Percentiles rank a stretch among this genome's conserved stretches.
These are phyloP conservation scores for Wolfiporia cocos DNA, from an alignment of 1,284 basidiomycete genomes.

Conservation along the genomic window DNA sequence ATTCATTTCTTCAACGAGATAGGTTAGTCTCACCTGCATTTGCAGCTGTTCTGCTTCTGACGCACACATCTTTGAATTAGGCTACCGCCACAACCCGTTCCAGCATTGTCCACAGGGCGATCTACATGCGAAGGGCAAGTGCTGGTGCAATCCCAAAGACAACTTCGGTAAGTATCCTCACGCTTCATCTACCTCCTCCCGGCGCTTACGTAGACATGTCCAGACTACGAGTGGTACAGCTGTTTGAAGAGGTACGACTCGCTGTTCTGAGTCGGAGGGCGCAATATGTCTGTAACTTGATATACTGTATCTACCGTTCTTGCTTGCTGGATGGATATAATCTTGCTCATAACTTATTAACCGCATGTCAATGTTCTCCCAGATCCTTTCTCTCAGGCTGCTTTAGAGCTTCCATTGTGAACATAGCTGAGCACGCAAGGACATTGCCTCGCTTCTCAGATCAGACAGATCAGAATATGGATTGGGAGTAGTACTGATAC, in stretches of 20 bases:
- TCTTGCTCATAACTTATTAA: too few relatives aligned
- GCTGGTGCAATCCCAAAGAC: constrained; percentile 35
- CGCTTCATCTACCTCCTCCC: constrained; percentile 14
- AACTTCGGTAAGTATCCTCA: constrained; percentile 32
- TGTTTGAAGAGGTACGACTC: constrained; percentile 68
- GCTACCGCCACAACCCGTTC: constrained; percentile 46
- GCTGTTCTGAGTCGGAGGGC: constrained; percentile 36
- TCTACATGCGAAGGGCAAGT: constrained; percentile 36
- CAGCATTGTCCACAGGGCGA: constrained; percentile 46
- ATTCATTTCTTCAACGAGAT: constrained; percentile 57
- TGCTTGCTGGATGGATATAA: not conserved
- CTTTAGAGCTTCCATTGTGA: too few relatives aligned
- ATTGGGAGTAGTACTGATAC: constrained; percentile 85
- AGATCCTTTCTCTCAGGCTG: too few relatives aligned
- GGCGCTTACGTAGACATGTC: constrained; percentile 1
- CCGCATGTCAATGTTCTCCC: too few relatives aligned
- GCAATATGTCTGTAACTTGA: not conserved
- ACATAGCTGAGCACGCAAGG: too few relatives aligned
- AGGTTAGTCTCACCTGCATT: constrained; percentile 20
- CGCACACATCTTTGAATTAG: constrained; percentile 9
- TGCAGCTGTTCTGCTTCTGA: not conserved
- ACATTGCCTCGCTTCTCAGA: too few relatives aligned
- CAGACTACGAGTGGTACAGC: constrained; percentile 79
- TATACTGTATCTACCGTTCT: not conserved
- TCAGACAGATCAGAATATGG: constrained; percentile 66